A percentile compares a stretch with the other conserved stretches of the same genome.
Evolutionary conservation across 306 rosid species (phyloP).

Genomic region (Cucurbita maxima): DNA sequence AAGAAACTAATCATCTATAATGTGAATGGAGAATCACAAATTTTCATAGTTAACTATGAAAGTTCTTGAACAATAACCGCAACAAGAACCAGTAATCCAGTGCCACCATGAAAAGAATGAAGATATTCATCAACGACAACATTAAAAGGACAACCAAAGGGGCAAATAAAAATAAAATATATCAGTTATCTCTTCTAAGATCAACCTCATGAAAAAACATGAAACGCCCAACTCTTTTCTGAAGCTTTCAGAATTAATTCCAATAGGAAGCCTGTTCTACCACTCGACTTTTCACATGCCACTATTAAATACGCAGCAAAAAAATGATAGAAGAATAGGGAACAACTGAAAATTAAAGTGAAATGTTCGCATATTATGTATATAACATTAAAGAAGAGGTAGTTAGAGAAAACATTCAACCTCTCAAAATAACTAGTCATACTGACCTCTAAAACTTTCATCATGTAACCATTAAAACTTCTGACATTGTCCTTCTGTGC

Average conservation of each 20-base stretch:
- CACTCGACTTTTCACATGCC: neutral
- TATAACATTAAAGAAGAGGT: neutral
- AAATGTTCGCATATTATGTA: neutral
- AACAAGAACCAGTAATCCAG: neutral
- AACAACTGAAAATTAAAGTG: neutral
- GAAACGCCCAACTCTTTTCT: neutral
- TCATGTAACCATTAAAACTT: slow-evolving; percentile 84
- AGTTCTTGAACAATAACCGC: neutral
- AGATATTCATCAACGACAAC: neutral
- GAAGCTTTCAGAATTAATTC: neutral
- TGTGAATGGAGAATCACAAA: neutral
- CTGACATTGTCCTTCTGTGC: slow-evolving; percentile 93
- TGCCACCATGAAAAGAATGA: neutral
- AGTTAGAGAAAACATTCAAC: neutral
- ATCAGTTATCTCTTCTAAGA: neutral
- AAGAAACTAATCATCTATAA: neutral
- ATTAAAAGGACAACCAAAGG: neutral
- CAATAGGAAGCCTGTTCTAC: neutral
- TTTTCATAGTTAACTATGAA: neutral
- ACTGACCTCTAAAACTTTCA: slow-evolving; percentile 91
- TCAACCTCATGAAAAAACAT: neutral
- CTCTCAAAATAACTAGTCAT: slow-evolving; percentile 6
- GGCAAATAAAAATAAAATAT: neutral
- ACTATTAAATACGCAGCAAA: neutral
- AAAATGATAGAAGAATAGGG: neutral